Percentiles rank a stretch among this genome's conserved stretches.
Evolutionary conservation across 345 rosid species (phyloP).

Genomic region (Gossypium rotundifolium): DNA sequence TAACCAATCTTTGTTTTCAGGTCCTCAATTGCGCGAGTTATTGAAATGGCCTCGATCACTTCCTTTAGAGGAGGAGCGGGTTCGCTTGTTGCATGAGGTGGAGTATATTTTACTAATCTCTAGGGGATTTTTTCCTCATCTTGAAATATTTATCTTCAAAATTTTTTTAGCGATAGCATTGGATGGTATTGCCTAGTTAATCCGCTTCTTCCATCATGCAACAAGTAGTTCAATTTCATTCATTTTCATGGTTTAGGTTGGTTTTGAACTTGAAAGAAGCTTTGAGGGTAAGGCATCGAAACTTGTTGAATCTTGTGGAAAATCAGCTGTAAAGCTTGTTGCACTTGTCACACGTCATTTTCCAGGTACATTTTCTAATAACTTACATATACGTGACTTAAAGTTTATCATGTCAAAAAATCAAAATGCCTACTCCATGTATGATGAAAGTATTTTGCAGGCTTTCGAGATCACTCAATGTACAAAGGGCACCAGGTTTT

Average conservation of each 20-base stretch:
- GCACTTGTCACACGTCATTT: conserved; percentile 57
- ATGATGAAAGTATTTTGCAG: conserved; percentile 23
- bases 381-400: not conserved
- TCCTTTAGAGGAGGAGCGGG: conserved; percentile 76
- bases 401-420: not conserved
- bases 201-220: not conserved
- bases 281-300: conserved; percentile 66
- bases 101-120: not conserved
- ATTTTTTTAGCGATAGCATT: not conserved
- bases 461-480: conserved; percentile 70
- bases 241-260: conserved; percentile 42
- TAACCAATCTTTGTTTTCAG: conserved; percentile 23
- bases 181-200: not conserved
- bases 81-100: conserved; percentile 72
- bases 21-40: conserved; percentile 52
- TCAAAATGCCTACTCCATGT: conserved; percentile 7
- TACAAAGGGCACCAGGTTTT: conserved; percentile 74
- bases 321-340: conserved; percentile 73
- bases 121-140: not conserved
- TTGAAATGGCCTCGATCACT: conserved; percentile 80
- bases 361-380: conserved; percentile 41
- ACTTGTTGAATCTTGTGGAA: conserved; percentile 61
- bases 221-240: conserved; percentile 6
- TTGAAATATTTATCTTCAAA: conserved; percentile 7
- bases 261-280: conserved; percentile 56